These are phyloP conservation scores for Coniochaeta prunicola DNA, from an alignment of 2,329 filamentous ascomycete genomes.

Conservation along the genomic window DNA sequence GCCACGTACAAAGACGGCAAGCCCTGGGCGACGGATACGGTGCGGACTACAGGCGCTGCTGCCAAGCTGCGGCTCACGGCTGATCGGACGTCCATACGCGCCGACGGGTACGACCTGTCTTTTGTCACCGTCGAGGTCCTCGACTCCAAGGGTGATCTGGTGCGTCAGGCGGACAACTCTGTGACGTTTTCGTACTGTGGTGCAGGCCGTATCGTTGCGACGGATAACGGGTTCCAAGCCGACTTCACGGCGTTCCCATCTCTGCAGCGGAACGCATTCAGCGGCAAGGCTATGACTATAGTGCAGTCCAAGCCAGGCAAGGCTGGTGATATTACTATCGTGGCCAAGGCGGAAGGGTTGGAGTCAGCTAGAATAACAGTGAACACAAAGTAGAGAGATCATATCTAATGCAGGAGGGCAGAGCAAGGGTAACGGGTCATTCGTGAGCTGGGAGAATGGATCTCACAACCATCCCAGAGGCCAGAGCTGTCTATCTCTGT, in stretches of 20 bases:
- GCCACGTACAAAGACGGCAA: constrained; percentile 38
- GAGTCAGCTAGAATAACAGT: background rate
- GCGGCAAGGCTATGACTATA: constrained; percentile 31
- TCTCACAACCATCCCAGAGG: too few relatives aligned
- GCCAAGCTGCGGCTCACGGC: constrained; percentile 23
- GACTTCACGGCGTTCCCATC: constrained; percentile 35
- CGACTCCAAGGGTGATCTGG: constrained; percentile 33
- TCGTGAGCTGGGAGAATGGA: too few relatives aligned
- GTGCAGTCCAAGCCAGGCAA: constrained; percentile 21
- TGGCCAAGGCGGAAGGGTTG: background rate
- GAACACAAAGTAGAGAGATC: background rate
- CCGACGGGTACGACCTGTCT: constrained; percentile 36
- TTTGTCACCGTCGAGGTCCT: constrained; percentile 38
- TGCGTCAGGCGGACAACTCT: constrained; percentile 31
- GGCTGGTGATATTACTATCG: background rate
- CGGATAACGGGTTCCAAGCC: constrained; percentile 43
- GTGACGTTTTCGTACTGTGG: constrained; percentile 37
- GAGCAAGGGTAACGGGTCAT: too few relatives aligned
- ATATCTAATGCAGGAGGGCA: too few relatives aligned
- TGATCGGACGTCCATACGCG: constrained; percentile 29
- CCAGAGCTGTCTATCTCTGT: too few relatives aligned
- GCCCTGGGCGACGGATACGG: constrained; percentile 35
- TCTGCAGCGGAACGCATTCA: constrained; percentile 29
- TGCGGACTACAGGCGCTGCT: constrained; percentile 32
- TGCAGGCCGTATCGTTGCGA: constrained; percentile 37